Percentiles rank a stretch among this genome's conserved stretches.
Conservation (phyloP, 2,329 filamentous ascomycete genomes). For the Corinectria fuckeliana region DNA sequence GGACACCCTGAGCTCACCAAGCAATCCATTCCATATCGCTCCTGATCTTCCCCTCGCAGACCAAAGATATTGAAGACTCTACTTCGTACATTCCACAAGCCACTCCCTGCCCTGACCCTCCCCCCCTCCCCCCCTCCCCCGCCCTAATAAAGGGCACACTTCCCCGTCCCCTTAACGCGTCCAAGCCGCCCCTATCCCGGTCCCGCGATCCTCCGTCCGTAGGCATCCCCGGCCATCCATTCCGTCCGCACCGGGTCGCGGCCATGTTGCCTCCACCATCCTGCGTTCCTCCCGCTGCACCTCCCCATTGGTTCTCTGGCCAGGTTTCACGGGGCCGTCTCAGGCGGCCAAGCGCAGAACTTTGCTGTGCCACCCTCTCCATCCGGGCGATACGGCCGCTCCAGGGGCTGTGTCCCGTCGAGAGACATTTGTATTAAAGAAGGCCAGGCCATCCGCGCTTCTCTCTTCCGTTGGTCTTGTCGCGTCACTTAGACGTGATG, state of each 20-base stretch:
- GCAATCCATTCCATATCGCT: neutral
- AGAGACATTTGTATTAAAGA: constrained; percentile 28
- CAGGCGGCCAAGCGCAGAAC: constrained; percentile 1
- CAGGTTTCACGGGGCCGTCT: constrained; percentile 8
- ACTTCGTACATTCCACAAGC: neutral
- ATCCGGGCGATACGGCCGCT: neutral
- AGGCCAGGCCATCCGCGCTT: constrained; percentile 34
- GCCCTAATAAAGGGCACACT: neutral
- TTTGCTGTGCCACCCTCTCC: neutral
- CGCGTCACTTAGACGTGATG: constrained; percentile 22
- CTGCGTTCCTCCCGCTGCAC: neutral
- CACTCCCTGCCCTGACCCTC: neutral
- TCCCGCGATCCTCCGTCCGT: constrained; percentile 7
- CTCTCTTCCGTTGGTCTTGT: constrained; percentile 3
- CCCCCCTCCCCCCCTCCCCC: neutral
- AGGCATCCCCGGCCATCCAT: constrained; percentile 7
- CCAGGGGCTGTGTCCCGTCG: neutral
- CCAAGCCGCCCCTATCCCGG: constrained; percentile 4
- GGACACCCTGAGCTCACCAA: neutral
- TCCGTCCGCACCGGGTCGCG: constrained; percentile 20
- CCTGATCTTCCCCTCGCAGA: neutral
- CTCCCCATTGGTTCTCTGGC: constrained; percentile 7
- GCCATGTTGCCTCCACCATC: constrained; percentile 29
- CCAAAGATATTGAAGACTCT: neutral
- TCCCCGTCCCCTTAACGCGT: constrained; percentile 15